Evolutionary conservation across 2,329 filamentous ascomycete species (phyloP), one percentile per base, ranked within the genome.

Genomic region (Berkeleyomyces rouxiae): DNA sequence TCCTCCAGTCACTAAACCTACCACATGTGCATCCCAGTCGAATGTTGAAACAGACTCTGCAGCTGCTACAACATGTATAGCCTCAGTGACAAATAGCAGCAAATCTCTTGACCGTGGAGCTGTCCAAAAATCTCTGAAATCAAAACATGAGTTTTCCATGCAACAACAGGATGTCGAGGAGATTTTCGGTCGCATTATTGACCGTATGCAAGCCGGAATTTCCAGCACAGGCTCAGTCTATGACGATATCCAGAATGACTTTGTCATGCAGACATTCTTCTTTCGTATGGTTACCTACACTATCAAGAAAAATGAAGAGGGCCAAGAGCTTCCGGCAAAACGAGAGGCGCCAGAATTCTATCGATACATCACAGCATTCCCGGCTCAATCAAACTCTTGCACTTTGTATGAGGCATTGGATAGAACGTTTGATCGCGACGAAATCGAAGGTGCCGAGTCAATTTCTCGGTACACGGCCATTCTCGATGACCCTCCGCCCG

Each of bases 141-240:
- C 64, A 3, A 65, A 67, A 44, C 64, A 67, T 55, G 66, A 67
- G 44, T 64, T 66, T 53, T 65, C 64, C 2, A 67, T 67, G 66
- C 65, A 62, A 42, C 93, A 99, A 70, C 91, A 99, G 74, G 93
- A 99, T 73, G 92, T 96, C 3, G 90, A 90, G 10, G 93, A 99
- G 73, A 92, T 96, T 55, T 91, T 96, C 75, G 90, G 90, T 64
- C 93, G 92, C 69, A 88, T 96, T 36, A 82, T 96, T 64, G 90
- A 92, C 70, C 87, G 93, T 59, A 78, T 96, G n/a, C 88, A 93
- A 69, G 90, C 88, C 61, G 91, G 92, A 2, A 91, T 97, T 69
- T 84, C 81, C 63, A 82, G 89, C 4, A 80, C 79, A n/a, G 81
- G 79, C 3, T 76, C 81, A 42, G 82, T 88, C 65, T 72, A 75